Evolutionary conservation across 2,329 filamentous ascomycete species (phyloP).

Genomic region (Talaromyces amestolkiae): DNA sequence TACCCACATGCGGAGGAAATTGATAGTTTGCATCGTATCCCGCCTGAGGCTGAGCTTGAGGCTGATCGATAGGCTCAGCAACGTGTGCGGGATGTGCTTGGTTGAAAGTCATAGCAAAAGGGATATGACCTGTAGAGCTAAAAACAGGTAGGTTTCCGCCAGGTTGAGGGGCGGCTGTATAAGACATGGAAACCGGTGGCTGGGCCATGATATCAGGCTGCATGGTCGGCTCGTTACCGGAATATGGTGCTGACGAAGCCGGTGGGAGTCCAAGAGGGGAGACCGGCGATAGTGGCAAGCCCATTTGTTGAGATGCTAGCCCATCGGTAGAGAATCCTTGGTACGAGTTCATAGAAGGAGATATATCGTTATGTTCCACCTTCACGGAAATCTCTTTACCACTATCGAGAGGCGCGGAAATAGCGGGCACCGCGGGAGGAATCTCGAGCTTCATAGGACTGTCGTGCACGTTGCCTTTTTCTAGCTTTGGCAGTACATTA

Average conservation of each 20-base stretch:
- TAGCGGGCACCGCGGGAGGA: not conserved
- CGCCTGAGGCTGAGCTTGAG: not conserved
- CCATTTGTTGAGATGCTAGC: not conserved
- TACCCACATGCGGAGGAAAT: not conserved
- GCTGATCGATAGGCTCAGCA: not conserved
- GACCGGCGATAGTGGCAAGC: constrained; percentile 10
- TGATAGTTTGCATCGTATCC: not conserved
- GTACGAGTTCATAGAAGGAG: constrained; percentile 1
- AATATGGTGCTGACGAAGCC: constrained; percentile 26
- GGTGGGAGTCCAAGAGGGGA: constrained; percentile 14
- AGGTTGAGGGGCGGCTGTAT: not conserved
- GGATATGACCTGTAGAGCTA: constrained; percentile 46
- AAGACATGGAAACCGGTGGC: constrained; percentile 27
- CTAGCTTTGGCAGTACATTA: not conserved
- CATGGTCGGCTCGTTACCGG: not conserved
- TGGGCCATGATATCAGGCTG: constrained; percentile 27
- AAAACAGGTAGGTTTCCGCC: constrained; percentile 48
- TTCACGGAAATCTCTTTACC: not conserved
- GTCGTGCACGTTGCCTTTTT: constrained; percentile 1
- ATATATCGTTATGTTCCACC: not conserved
- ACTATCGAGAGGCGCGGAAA: not conserved
- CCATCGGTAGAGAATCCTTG: not conserved
- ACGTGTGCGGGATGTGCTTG: not conserved
- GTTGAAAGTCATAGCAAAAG: constrained; percentile 32
- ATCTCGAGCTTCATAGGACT: constrained; percentile 11